Percentiles rank a stretch among this genome's conserved stretches.
Conservation (phyloP, 192 early-diverging fungal genomes). For the Backusella morwellensis region DNA sequence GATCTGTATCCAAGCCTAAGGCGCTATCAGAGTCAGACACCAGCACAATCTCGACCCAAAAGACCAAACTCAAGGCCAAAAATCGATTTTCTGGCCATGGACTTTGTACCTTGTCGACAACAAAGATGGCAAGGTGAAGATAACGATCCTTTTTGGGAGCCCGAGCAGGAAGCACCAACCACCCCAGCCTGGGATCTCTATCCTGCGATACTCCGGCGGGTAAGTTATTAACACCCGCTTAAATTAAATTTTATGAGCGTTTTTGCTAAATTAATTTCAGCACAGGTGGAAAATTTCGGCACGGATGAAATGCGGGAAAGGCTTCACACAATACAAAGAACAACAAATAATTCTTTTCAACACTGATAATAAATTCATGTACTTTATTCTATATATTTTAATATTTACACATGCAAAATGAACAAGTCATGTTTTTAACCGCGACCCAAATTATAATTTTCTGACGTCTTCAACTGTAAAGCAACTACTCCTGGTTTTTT, state of each 20-base stretch:
- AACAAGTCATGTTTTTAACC: neutral
- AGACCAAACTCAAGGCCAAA: neutral
- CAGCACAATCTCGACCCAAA: conserved; percentile 1
- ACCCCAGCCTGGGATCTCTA: conserved; percentile 20
- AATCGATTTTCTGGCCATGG: conserved; percentile 3
- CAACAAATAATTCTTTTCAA: neutral
- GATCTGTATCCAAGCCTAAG: conserved; percentile 28
- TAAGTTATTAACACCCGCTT: conserved; percentile 11
- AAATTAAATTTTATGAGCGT: neutral
- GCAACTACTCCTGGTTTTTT: neutral
- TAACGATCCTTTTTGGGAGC: conserved; percentile 10
- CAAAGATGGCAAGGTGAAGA: neutral
- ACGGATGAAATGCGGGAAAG: conserved; percentile 28
- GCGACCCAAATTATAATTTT: conserved; percentile 5
- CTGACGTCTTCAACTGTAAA: neutral
- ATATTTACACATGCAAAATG: neutral
- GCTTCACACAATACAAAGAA: conserved; percentile 27
- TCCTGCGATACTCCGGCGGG: conserved; percentile 18
- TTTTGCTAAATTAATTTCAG: neutral
- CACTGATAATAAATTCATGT: neutral
- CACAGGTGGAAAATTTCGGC: conserved; percentile 26
- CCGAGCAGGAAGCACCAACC: neutral
- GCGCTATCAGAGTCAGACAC: conserved; percentile 17
- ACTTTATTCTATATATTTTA: neutral
- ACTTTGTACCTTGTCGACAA: neutral